A percentile compares a stretch with the other conserved stretches of the same genome.
Evolutionary conservation across 129 eudicot species (phyloP).

Genomic region (sunflower (Helianthus annuus)): HanXRQr2.0-SUNRISE NC_035442.2:87201173-87201672

Average conservation of each 20-base stretch:
- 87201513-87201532: conserved; percentile 36
- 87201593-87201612: conserved; percentile 29
- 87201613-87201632: conserved; percentile 35
- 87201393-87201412: too few relatives aligned
- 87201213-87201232: conserved; percentile 79
- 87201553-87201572: conserved; percentile 29
- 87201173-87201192: too few relatives aligned
- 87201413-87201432: too few relatives aligned
- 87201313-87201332: too few relatives aligned
- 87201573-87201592: conserved; percentile 38
- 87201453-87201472: background rate
- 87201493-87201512: conserved; percentile 36
- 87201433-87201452: too few relatives aligned
- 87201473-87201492: conserved; percentile 32
- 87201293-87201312: too few relatives aligned
- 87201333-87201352: too few relatives aligned
- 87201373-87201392: too few relatives aligned
- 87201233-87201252: conserved; percentile 93
- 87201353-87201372: too few relatives aligned
- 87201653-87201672: conserved; percentile 32
- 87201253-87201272: conserved; percentile 92
- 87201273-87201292: conserved; percentile 38
- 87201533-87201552: conserved; percentile 22
- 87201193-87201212: too few relatives aligned
- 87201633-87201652: conserved; percentile 44